Evolutionary conservation across 2,329 filamentous ascomycete genomes (phyloP), one percentile per base, ranked within the genome.

Genomic region (Cadophora sp.): DNA sequence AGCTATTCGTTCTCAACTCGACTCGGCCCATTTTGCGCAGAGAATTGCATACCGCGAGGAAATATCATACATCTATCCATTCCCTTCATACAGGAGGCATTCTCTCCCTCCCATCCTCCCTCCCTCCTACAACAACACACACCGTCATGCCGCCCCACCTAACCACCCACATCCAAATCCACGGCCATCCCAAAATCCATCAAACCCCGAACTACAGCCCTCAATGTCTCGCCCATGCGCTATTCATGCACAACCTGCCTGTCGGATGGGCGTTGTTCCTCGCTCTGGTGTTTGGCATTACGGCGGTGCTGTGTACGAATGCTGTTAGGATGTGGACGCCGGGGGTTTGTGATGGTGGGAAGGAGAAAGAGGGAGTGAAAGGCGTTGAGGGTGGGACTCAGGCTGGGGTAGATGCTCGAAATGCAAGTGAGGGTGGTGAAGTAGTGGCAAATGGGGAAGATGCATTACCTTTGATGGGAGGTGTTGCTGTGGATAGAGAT

Each of bases 181-280:
- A 61, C 14, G 14, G 14, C 34, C 31, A 14, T 12, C 6, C 34
- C 12, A 26, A 9, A 12, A 46, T 26, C 48, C 29, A 46, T 22
- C n/a, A 27, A 37, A 37, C 34, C 3, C 34, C 34, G 14, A 11
- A 37, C 34, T 12, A 8, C 3, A 26, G 37, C 4, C 24, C 48
- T 24, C 27, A 63, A 48, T 69, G 68, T 31, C 46, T 61, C 9
- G 24, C 61, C 58, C 60, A 69, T 46, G 69, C 69, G n/a, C 61
- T 66, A 7, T 70, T 70, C 60, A 27, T 70, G 26, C 53, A 56
- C 9, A n/a, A 14, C 2, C 50, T 67, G 2, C 14, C 60, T 19
- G 31, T 55, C 4, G 50, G 14, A 14, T 62, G 48, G 61, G 29
- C 65, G 1, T 27, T 62, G 4, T 22, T 68, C 9, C 40, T 50